Evolutionary conservation across 495 filamentous ascomycete genomes (phyloP).

Genomic region (Friedmanniomyces endolithicus): DNA sequence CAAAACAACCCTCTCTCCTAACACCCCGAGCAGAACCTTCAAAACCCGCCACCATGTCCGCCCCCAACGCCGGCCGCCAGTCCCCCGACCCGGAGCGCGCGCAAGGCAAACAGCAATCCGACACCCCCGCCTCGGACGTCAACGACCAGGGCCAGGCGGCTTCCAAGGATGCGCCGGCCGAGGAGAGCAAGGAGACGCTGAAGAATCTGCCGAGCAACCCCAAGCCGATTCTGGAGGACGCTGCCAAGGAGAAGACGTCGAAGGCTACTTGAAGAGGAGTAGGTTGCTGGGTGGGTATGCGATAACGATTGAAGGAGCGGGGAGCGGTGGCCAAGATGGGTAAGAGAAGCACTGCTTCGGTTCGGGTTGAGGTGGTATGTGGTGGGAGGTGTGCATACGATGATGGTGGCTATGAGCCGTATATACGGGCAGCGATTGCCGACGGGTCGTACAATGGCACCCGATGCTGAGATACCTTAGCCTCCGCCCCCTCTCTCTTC

Average conservation of each 20-base stretch:
- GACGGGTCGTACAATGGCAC: no score
- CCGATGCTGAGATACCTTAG: no score
- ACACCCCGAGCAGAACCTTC: background rate
- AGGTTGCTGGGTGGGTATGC: background rate
- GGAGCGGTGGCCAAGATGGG: background rate
- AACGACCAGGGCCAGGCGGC: slow-evolving; percentile 41
- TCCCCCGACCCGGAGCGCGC: slow-evolving; percentile 68
- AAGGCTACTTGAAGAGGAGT: slow-evolving; percentile 12
- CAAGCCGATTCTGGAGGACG: slow-evolving; percentile 52
- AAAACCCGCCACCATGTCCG: slow-evolving; percentile 35
- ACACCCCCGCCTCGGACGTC: slow-evolving; percentile 35
- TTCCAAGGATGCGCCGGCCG: slow-evolving; percentile 37
- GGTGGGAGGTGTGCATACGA: slow-evolving; percentile 50
- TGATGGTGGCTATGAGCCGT: slow-evolving; percentile 14
- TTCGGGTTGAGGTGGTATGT: slow-evolving; percentile 25
- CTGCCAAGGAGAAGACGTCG: slow-evolving; percentile 48
- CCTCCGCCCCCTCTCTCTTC: no score
- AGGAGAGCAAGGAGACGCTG: slow-evolving; percentile 33
- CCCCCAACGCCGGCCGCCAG: slow-evolving; percentile 53
- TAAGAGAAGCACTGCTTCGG: background rate
- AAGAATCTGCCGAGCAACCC: slow-evolving; percentile 45
- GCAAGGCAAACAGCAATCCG: slow-evolving; percentile 49
- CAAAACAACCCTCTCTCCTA: background rate
- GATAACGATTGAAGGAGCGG: background rate
- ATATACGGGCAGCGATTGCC: no score